These are phyloP conservation scores for Clarireedia paspali DNA, from an alignment of 2,329 filamentous ascomycete species.

Conservation along the genomic window DNA sequence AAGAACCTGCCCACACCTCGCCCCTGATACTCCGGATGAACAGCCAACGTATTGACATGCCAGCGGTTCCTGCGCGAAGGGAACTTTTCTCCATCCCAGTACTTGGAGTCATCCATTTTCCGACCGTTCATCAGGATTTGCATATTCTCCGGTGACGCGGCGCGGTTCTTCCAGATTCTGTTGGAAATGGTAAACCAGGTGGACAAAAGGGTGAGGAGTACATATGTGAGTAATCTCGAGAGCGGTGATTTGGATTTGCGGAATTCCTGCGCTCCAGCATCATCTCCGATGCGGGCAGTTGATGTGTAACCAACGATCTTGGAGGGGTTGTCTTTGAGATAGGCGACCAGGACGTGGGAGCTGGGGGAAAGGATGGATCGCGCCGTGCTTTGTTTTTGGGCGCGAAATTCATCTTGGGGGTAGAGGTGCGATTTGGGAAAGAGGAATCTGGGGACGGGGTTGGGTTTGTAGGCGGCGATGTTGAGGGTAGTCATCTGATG, in stretches of 20 bases:
- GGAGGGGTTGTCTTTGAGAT: conserved; percentile 6
- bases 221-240: neutral
- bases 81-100: conserved; percentile 18
- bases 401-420: conserved; percentile 8
- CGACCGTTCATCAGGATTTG: conserved; percentile 8
- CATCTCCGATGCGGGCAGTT: conserved; percentile 17
- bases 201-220: conserved; percentile 11
- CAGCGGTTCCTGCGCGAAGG: conserved; percentile 19
- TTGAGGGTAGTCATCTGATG: conserved; percentile 6
- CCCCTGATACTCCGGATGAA: conserved; percentile 18
- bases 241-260: neutral
- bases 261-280: conserved; percentile 11
- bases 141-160: conserved; percentile 1
- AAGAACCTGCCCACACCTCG: conserved; percentile 21
- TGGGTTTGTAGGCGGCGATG: conserved; percentile 12
- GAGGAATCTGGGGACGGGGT: conserved; percentile 12
- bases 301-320: conserved; percentile 14
- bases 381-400: conserved; percentile 7
- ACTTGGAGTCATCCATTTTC: conserved; percentile 10
- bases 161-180: conserved; percentile 15
- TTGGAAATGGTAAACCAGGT: conserved; percentile 3
- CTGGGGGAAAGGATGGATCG: conserved; percentile 5
- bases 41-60: conserved; percentile 17
- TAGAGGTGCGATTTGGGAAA: conserved; percentile 10
- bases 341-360: conserved; percentile 16